phyloP scores from a whole-genome alignment of 345 rosid genomes.

The Diplotaxis tenuifolia region DNA sequence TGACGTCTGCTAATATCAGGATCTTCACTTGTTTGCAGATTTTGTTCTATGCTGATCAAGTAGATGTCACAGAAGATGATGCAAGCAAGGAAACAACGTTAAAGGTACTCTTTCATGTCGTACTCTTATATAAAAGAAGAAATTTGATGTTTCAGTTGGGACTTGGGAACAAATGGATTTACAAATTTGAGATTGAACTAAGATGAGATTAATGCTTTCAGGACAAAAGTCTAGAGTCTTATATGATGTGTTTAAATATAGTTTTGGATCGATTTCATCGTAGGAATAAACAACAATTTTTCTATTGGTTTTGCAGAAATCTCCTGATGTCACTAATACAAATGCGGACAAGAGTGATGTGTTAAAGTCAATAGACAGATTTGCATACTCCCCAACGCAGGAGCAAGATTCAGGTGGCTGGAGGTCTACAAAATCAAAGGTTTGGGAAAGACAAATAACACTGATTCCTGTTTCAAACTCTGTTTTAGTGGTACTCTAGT shows the following conservation, averaged over 20 bases:
- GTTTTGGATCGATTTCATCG: not conserved
- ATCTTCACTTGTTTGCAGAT: conserved; percentile 45
- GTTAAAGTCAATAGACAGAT: conserved; percentile 52
- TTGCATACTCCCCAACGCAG: conserved; percentile 53
- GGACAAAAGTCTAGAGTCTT: not conserved
- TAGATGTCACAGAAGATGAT: conserved; percentile 45
- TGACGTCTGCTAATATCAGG: conserved; percentile 9
- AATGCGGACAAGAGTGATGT: conserved; percentile 37
- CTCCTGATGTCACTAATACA: conserved; percentile 14
- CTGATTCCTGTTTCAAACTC: conserved; percentile 12
- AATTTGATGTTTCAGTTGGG: not conserved
- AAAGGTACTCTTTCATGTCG: conserved; percentile 40
- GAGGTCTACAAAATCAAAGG: conserved; percentile 87
- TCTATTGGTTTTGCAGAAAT: conserved; percentile 38
- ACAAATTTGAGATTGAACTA: not conserved
- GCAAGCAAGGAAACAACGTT: conserved; percentile 32
- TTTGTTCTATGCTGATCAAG: conserved; percentile 51
- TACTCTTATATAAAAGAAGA: not conserved
- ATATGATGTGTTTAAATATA: not conserved
- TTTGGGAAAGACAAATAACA: conserved; percentile 14
- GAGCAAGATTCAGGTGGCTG: conserved; percentile 57
- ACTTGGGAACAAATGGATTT: not conserved
- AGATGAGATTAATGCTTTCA: not conserved
- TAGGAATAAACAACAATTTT: not conserved
- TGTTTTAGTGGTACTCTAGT: conserved; percentile 1